Base-by-base conservation (phyloP, 2,329 filamentous ascomycete species). In the Drechslera avenae region DNA sequence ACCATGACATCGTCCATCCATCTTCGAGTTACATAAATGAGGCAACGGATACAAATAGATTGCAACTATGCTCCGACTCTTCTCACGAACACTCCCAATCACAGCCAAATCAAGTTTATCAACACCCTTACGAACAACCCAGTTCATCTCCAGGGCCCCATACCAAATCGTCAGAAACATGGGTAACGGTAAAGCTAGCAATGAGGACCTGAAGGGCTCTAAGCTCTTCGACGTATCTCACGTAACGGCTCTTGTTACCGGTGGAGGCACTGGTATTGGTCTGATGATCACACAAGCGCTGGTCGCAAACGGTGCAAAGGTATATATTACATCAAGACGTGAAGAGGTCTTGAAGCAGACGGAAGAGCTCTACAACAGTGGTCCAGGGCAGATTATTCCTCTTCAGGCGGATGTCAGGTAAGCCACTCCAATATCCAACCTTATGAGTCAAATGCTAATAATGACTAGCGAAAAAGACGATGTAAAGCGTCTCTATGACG, bases 211-310 rank as follows among this genome's bases (percentile, higher is more conserved):
- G 39, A 75, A 74, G 63, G 63, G 69, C 49, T 71, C 68, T 6
- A 72, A 71, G 56, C 72, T 79, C 46, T 79, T 79, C 57, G 75
- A 78, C 56, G 76, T 78, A 31, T 76, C 73, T 1, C 73, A 77
- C 47, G 62, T 79, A 50, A 78, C 75, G 4, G 76, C 76, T 10
- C 55, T 78, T 13, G 76, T 78, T 8, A 78, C 76, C 8, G 76
- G 77, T n/a, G 76, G 76, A 19, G 75, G 71, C 17, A 78, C 75
- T 1, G 75, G 76, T n/a, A 74, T 79, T 46, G 75, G 85, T 17
- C 78, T 82, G 45, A 87, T 87, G 85, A 87, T 88, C 57, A 82
- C 83, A 19, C 77, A 83, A 46, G 85, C 83, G 47, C 86, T 86
- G 71, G 79, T 86, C 23, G 69, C 78, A 52, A 86, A 86, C 71